Base-by-base conservation (phyloP, 1,139 yeast genomes). In the Zygotorulaspora mrakii region DNA sequence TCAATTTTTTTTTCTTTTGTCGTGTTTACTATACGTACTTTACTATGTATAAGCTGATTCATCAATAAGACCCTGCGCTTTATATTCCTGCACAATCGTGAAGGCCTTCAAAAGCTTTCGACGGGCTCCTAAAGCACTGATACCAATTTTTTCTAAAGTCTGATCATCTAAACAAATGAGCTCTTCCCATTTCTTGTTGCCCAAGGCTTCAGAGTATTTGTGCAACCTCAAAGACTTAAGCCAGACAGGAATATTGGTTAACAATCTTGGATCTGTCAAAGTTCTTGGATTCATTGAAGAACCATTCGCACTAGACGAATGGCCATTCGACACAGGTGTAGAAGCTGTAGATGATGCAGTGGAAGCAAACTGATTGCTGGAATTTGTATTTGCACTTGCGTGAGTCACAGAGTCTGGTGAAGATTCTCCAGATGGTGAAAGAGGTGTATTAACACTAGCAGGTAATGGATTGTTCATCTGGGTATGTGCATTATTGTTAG, bases 91-190 rank as follows among this genome's bases (percentile, higher is more conserved):
- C 33, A 89, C 94, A 42, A 81, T 82, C 47, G 81, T 87, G 68
- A 91, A 91, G 27, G 95, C 94, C 67, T 94, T 91, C 54, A 91
- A 68, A 60, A 91, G 73, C 64, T 91, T 91, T 46, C 96, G 76
- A 50, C 98, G 73, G 1, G 98, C 98, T 5, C 98, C 98, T 50
- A 91, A 73, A 0, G 98, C 97, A 50, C 79, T 76, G 33, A 91
- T 96, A 4, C 99, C 98, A 45, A 79, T 73, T 3, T 72, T 71
- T 52, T 82, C 89, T 54, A 94, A 71, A 42, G 78, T 76, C 2
- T 66, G 74, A 56, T 89, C 96, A 46, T 71, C 71, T 50, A 85
- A 69, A 52, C 76, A 77, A 42, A 91, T 75, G 67, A 91, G 71
- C 37, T 83, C 84, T 47, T 73, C 70, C 98, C 98, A 91, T 20